Base-by-base conservation (phyloP, 2,329 filamentous ascomycete genomes). In the Venturiaceae sp. region DNA sequence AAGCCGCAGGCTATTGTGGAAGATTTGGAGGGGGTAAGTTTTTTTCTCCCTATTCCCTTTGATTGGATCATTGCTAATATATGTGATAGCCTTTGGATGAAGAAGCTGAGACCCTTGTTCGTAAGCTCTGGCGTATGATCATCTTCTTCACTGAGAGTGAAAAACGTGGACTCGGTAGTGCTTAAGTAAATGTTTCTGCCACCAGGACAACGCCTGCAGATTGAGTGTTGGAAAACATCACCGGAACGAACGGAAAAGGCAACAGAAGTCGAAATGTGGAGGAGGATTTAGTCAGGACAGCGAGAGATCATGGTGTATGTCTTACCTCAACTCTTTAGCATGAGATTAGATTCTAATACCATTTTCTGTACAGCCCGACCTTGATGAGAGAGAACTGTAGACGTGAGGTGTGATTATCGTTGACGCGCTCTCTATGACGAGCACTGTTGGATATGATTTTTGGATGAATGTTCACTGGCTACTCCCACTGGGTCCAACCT, bases 51-150 rank as follows among this genome's bases (percentile, higher is more conserved):
- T 47, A 33, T 16, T 52, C 21, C 52, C 28, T 53, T 50, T 46
- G 28, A 55, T 55, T 61, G 50, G 44, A 14, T 21, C 5, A 13
- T 34, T 66, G 62, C 72, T 79, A 70, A 79, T 64, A 46, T 14
- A 58, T 32, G 61, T 59, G 61, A 61, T 62, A 92, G 84, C 90
- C 90, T 46, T 79, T 99, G 62, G 94, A 96, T 68, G 94, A 99
- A 68, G 94, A 97, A 69, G 91, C 92, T 11, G 92, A 96, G 72
- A 86, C 89, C 28, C 76, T 99, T 64, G 92, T 97, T 54, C 95
- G 90, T 82, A 97, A 96, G 76, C 81, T 99, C 36, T 99, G 94
- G 94, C 84, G 92, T 55, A 95, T 97, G 90, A 85, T 96, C 60
- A 95, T 97, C 67, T 97, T 96, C 83, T 96, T 92, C 67, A 94